Conservation (phyloP, 108 stramenopile species). For the Skeletonema costatum region DNA sequence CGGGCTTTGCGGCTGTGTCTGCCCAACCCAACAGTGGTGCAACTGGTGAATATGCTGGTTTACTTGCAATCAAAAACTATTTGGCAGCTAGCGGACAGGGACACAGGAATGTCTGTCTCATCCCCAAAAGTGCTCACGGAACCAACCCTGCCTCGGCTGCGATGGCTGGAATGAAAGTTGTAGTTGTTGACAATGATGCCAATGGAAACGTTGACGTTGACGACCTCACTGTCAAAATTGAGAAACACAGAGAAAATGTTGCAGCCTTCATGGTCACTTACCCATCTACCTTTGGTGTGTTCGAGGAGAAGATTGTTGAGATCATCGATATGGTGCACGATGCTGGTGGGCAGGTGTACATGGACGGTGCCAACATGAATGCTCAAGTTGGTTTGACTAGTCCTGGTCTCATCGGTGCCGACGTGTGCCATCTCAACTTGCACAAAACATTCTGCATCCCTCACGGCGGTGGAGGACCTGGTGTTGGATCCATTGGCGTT, state of each 20-base stretch:
- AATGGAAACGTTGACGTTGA: slow-evolving; percentile 93
- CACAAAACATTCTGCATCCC: slow-evolving; percentile 99
- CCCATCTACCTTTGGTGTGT: slow-evolving; percentile 98
- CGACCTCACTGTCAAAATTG: slow-evolving; percentile 92
- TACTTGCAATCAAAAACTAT: slow-evolving; percentile 93
- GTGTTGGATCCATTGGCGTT: slow-evolving; percentile 98
- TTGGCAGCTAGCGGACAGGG: slow-evolving; percentile 81
- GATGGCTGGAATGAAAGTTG: slow-evolving; percentile 97
- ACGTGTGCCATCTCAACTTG: slow-evolving; percentile 98
- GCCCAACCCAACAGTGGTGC: slow-evolving; percentile 98
- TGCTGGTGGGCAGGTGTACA: slow-evolving; percentile 98
- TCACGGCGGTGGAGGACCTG: slow-evolving; percentile 99
- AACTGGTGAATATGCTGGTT: slow-evolving; percentile 97
- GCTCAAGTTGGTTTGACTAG: slow-evolving; percentile 98
- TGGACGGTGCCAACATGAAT: slow-evolving; percentile 99
- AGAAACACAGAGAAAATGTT: slow-evolving; percentile 89
- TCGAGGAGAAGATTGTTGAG: slow-evolving; percentile 95
- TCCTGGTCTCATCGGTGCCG: slow-evolving; percentile 97
- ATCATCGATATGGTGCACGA: slow-evolving; percentile 89
- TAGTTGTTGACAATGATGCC: slow-evolving; percentile 94
- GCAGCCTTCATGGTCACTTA: slow-evolving; percentile 99
- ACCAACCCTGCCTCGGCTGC: slow-evolving; percentile 98
- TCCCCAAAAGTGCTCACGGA: slow-evolving; percentile 98
- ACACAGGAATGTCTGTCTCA: slow-evolving; percentile 96
- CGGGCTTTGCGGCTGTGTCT: slow-evolving; percentile 98